Evolutionary conservation across 1,139 yeast species (phyloP), one percentile per base, ranked within the genome.

Genomic region (Hansenula lynferdii): DNA sequence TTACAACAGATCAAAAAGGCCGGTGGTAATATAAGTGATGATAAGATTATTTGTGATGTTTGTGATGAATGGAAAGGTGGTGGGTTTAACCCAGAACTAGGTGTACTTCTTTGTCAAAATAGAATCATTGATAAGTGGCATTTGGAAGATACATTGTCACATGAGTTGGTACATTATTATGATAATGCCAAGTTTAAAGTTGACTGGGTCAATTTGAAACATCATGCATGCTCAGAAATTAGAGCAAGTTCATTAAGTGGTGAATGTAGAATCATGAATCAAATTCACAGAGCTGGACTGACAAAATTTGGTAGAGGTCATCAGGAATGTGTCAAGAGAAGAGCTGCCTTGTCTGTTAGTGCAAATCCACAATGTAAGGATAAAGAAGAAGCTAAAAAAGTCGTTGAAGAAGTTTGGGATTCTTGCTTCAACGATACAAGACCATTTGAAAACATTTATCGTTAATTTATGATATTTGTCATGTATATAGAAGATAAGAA

Each of bases 221-320:
- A 92, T 56, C 98, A 92, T 58, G 98, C 98, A 0, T 94, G 98
- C 61, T 83, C 97, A 1, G 98, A 92, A 62, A 87, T 92, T 38
- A 70, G 99, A 44, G 98, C 98, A 0, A 83, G 95, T 12, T 82
- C 86, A 56, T 69, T 92, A 28, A 85, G 96, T 54, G 99, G 99
- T 8, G 99, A 92, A 58, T 92, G 99, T 62, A 74, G 97, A 27
- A 79, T 92, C 53, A 76, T 84, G 77, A 85, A 84, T 51, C 96
- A 92, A 58, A 80, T 92, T 49, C 74, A 76, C 45, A 75, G 83
- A 55, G 81, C 75, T 34, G 80, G 80, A 1, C 54, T 79, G 41
- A 74, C 70, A 2, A 69, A 75, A 45, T 77, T 86, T 54, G 80
- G 83, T 35, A 77, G 77, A 48, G 96, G 96, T 32, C 96, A 87